Evolutionary conservation across 305 asterid genomes (phyloP), one percentile per base, ranked within the genome.

Genomic region (Fraxinus floribunda): DNA sequence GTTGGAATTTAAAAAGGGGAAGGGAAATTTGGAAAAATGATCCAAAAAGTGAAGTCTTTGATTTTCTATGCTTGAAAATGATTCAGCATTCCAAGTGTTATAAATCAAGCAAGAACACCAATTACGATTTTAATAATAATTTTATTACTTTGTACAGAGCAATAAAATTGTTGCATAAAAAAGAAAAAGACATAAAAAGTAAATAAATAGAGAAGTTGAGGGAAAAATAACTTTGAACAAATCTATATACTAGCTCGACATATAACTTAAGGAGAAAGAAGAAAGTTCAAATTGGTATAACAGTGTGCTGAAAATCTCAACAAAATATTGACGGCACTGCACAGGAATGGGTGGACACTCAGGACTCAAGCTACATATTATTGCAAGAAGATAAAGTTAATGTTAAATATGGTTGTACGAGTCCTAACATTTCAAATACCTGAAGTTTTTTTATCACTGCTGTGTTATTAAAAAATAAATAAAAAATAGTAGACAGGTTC

Each of bases 61-160:
- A 66, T 13, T 66, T 66, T 66, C 74, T 66, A 11, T 66, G 35
- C 74, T 26, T 11, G n/a, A 26, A 66, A 24, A 66, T 66, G 38
- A 68, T 29, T 68, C 73, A 68, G 75, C 75, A 68, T 68, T 68
- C 38, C 75, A 29, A 68, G 34, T 68, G 75, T 29, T 68, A 68
- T 68, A 10, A 29, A 68, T 68, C 38, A 68, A 68, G 38, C 38
- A 68, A 68, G 20, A 22, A 22, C 9, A 68, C 38, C 38, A 68
- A 29, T 68, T 13, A 68, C 38, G 9, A 68, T 13, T 66, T 29
- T 29, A 29, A 68, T 1, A 29, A 26, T 29, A 4, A 68, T 13
- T 29, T 24, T 0, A 68, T 68, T 68, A 29, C 20, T 68, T 64
- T 8, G 35, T 8, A 64, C n/a, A 64, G n/a, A 64, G 18, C 34